A percentile compares a stretch with the other conserved stretches of the same genome.
Evolutionary conservation across 2,329 filamentous ascomycete genomes (phyloP).

Genomic region (Diatrype stigma): DNA sequence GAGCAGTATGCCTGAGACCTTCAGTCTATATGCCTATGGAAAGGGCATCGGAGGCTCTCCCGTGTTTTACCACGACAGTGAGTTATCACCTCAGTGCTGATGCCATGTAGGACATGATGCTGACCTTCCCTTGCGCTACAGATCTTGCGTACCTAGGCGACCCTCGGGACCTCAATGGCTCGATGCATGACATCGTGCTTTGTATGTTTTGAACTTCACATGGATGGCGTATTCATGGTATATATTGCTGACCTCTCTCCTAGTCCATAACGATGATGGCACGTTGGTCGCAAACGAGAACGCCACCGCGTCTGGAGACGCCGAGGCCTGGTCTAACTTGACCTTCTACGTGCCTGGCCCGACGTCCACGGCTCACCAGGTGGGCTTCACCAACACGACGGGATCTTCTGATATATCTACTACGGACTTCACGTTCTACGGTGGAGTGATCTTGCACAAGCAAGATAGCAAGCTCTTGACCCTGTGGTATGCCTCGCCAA

Average conservation of each 20-base stretch:
- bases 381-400: constrained; percentile 14
- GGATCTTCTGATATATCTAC: constrained; percentile 5
- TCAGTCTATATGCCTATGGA: constrained; percentile 26
- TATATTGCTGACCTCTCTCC: background rate
- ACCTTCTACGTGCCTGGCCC: constrained; percentile 19
- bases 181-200: constrained; percentile 3
- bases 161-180: constrained; percentile 1
- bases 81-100: background rate
- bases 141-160: constrained; percentile 8
- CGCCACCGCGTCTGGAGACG: constrained; percentile 5
- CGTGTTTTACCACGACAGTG: constrained; percentile 21
- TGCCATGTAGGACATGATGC: background rate
- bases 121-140: background rate
- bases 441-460: constrained; percentile 14
- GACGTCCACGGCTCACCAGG: constrained; percentile 12
- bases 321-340: constrained; percentile 19
- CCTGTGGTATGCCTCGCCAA: constrained; percentile 19
- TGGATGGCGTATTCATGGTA: background rate
- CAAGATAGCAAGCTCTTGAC: constrained; percentile 12
- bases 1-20: constrained; percentile 1
- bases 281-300: constrained; percentile 17
- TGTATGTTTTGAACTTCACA: constrained; percentile 4
- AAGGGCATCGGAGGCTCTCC: constrained; percentile 19
- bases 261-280: background rate
- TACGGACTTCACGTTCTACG: constrained; percentile 24